Conservation (phyloP, 495 filamentous ascomycete genomes). For the Clohesyomyces aquaticus region DNA sequence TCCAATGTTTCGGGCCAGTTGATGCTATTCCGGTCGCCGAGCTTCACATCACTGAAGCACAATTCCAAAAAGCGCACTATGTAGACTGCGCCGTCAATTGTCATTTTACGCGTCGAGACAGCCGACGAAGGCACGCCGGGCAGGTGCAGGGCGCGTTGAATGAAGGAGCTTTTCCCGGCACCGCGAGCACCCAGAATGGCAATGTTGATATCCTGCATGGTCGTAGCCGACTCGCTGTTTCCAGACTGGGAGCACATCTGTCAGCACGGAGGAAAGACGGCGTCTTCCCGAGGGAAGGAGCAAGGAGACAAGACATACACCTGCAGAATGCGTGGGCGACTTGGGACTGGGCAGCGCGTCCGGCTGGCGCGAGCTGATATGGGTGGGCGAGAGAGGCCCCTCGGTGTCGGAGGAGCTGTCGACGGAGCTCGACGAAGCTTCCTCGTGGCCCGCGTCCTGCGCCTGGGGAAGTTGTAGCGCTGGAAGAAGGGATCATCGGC, state of each 20-base stretch:
- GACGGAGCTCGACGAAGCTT: constrained; percentile 26
- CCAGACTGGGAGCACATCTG: constrained; percentile 29
- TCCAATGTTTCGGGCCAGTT: constrained; percentile 76
- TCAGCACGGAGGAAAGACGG: constrained; percentile 22
- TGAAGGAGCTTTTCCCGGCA: constrained; percentile 89
- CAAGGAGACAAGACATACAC: constrained; percentile 27
- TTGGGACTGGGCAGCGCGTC: constrained; percentile 31
- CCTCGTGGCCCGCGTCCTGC: constrained; percentile 5
- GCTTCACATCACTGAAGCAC: constrained; percentile 66
- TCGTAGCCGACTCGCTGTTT: constrained; percentile 30
- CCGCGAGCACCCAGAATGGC: constrained; percentile 79
- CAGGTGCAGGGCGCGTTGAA: constrained; percentile 76
- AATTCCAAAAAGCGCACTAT: constrained; percentile 82
- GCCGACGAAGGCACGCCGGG: constrained; percentile 57
- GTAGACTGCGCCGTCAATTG: constrained; percentile 74
- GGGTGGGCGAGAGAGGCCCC: constrained; percentile 40
- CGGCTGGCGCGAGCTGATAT: constrained; percentile 24
- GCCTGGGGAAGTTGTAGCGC: constrained; percentile 38
- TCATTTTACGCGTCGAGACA: constrained; percentile 69
- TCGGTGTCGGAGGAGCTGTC: constrained; percentile 41
- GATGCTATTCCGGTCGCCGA: constrained; percentile 68
- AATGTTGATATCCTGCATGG: constrained; percentile 75
- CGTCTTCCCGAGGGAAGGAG: background rate
- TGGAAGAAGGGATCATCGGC: constrained; percentile 43
- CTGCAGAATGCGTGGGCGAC: constrained; percentile 30